A percentile compares a stretch with the other conserved stretches of the same genome.
Conservation (phyloP, 768 basidiomycete species). For the Solioccasus polychromus region DNA sequence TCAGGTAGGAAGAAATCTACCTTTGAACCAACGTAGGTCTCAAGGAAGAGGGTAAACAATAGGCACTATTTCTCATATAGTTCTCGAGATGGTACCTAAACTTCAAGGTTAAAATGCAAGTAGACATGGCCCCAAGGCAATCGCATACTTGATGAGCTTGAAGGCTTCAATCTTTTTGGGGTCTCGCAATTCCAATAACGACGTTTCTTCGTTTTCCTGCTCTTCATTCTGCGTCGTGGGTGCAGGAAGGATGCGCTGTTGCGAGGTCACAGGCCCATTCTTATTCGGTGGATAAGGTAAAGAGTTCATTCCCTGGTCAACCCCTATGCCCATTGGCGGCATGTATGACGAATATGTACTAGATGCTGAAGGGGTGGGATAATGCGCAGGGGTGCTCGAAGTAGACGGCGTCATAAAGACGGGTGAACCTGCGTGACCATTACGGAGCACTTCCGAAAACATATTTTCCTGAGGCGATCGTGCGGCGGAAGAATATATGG, state of each 20-base stretch:
- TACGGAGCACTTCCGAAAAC: constrained; percentile 61
- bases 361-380: constrained; percentile 37
- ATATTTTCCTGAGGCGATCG: constrained; percentile 49
- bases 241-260: constrained; percentile 23
- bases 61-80: constrained; percentile 78
- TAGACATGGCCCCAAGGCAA: not conserved
- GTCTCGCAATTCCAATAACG: constrained; percentile 40
- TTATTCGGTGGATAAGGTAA: constrained; percentile 46
- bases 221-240: constrained; percentile 40
- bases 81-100: constrained; percentile 88
- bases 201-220: constrained; percentile 51
- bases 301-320: constrained; percentile 52
- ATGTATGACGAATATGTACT: constrained; percentile 46
- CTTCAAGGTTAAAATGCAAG: constrained; percentile 1
- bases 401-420: constrained; percentile 56
- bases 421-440: constrained; percentile 48
- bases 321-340: constrained; percentile 52
- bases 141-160: constrained; percentile 72
- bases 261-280: constrained; percentile 19
- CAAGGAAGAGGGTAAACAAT: constrained; percentile 85
- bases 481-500: constrained; percentile 44
- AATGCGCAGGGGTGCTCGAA: constrained; percentile 39
- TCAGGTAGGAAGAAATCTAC: constrained; percentile 31
- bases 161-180: constrained; percentile 76
- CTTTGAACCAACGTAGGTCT: constrained; percentile 88